These are phyloP conservation scores for Aspergillus persii DNA, from an alignment of 2,329 filamentous ascomycete species.

Conservation along the genomic window DNA sequence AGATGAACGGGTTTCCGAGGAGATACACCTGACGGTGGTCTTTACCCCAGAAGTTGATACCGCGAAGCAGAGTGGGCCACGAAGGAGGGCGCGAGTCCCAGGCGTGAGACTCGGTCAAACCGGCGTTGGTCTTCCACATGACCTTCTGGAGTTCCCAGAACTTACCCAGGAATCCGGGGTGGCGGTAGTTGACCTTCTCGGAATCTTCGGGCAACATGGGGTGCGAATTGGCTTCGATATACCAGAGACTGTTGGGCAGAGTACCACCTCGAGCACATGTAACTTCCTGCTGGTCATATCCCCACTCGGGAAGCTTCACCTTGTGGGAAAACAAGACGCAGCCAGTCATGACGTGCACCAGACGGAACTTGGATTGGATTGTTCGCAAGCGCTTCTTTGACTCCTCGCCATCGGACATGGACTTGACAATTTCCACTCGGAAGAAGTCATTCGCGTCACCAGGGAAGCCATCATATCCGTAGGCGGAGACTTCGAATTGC, in stretches of 20 bases:
- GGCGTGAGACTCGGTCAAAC: conserved; percentile 90
- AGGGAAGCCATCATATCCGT: conserved; percentile 94
- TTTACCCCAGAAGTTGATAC: conserved; percentile 99
- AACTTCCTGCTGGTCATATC: conserved; percentile 97
- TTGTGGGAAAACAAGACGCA: conserved; percentile 98
- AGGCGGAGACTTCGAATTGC: conserved; percentile 95
- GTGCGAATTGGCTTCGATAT: conserved; percentile 87
- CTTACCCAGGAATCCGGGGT: conserved; percentile 94
- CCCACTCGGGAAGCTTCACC: conserved; percentile 97
- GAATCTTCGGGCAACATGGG: conserved; percentile 69
- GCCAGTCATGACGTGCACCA: conserved; percentile 94
- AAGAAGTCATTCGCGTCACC: conserved; percentile 97
- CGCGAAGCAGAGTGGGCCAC: conserved; percentile 87
- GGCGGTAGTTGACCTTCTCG: conserved; percentile 93
- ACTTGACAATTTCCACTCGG: conserved; percentile 90
- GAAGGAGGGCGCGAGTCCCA: conserved; percentile 95
- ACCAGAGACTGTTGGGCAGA: conserved; percentile 95
- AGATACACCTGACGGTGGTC: conserved; percentile 94
- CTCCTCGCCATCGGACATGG: conserved; percentile 71
- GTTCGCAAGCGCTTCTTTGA: conserved; percentile 86
- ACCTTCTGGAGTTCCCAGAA: conserved; percentile 97
- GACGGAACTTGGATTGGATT: conserved; percentile 93
- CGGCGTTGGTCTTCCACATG: conserved; percentile 99
- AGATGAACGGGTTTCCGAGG: conserved; percentile 89
- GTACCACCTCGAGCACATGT: conserved; percentile 91